Conservation (phyloP, 257 asterid species). For the Scutellaria barbata region DNA sequence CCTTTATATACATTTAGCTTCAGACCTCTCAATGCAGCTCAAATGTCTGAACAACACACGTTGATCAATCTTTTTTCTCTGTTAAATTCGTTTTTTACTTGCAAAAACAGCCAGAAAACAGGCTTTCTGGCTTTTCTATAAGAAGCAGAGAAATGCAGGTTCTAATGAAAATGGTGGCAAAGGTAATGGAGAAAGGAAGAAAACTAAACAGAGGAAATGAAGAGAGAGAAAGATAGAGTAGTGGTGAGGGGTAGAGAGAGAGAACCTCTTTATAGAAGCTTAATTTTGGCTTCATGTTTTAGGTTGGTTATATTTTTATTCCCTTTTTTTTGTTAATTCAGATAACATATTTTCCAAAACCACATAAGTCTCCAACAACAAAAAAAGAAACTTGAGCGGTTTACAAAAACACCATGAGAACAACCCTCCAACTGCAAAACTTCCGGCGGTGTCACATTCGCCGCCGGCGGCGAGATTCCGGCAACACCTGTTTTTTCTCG, state of each 20-base stretch:
- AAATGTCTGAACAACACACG: slow-evolving; percentile 22
- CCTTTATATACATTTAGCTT: not conserved
- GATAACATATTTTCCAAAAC: not conserved
- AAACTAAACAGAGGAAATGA: slow-evolving; percentile 29
- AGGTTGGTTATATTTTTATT: slow-evolving; percentile 29
- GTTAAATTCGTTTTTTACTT: not conserved
- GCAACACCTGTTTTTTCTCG: slow-evolving; percentile 1
- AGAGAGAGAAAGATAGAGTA: slow-evolving; percentile 34
- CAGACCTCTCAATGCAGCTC: slow-evolving; percentile 29
- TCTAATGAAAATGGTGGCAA: slow-evolving; percentile 13
- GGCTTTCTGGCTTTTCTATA: slow-evolving; percentile 6
- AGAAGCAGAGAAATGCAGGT: slow-evolving; percentile 28
- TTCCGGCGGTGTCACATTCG: slow-evolving; percentile 22
- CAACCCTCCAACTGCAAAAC: slow-evolving; percentile 27
- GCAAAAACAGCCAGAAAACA: slow-evolving; percentile 8
- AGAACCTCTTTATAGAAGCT: slow-evolving; percentile 58
- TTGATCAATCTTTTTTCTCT: not conserved
- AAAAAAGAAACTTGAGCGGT: not conserved
- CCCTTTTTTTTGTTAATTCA: not conserved
- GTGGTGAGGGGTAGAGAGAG: slow-evolving; percentile 43
- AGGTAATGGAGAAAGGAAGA: slow-evolving; percentile 23
- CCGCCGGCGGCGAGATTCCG: slow-evolving; percentile 34
- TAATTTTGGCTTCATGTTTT: slow-evolving; percentile 45
- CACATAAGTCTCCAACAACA: slow-evolving; percentile 17
- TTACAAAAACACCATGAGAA: slow-evolving; percentile 27